Conservation (phyloP, 805 yeast genomes). For the Hanseniaspora nectarophila region DNA sequence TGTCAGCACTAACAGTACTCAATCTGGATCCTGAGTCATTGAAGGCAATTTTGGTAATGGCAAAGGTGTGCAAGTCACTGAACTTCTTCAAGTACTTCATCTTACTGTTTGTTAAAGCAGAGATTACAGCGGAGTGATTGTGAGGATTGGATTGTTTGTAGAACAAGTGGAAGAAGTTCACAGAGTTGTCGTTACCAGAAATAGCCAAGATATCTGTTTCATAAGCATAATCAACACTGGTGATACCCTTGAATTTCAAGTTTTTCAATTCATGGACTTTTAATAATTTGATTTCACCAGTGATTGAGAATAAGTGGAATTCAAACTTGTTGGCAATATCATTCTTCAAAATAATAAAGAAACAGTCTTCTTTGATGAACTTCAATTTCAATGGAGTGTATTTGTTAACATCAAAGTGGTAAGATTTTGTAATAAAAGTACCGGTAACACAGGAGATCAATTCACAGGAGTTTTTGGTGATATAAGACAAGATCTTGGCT, state of each 20-base stretch:
- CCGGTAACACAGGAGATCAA: slow-evolving; percentile 34
- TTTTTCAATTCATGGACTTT: slow-evolving; percentile 33
- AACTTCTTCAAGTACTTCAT: slow-evolving; percentile 41
- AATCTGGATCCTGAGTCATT: slow-evolving; percentile 55
- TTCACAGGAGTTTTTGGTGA: slow-evolving; percentile 44
- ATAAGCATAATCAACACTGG: slow-evolving; percentile 37
- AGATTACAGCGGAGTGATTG: not conserved
- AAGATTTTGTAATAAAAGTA: slow-evolving; percentile 25
- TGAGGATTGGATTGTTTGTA: not conserved
- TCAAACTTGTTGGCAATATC: slow-evolving; percentile 19
- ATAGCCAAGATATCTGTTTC: slow-evolving; percentile 31
- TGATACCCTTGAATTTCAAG: slow-evolving; percentile 41
- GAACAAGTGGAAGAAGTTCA: slow-evolving; percentile 42
- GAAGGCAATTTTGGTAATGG: slow-evolving; percentile 61
- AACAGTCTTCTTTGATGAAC: slow-evolving; percentile 27
- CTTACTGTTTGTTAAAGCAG: slow-evolving; percentile 21
- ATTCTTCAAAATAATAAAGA: slow-evolving; percentile 26
- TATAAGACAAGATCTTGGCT: slow-evolving; percentile 52
- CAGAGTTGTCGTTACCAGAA: slow-evolving; percentile 48
- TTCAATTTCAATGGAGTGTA: slow-evolving; percentile 28
- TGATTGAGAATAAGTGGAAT: slow-evolving; percentile 11
- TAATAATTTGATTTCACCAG: slow-evolving; percentile 23
- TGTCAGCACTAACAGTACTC: slow-evolving; percentile 69
- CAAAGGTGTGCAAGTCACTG: slow-evolving; percentile 59
- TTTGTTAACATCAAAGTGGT: slow-evolving; percentile 28